Percentiles rank a stretch among this genome's conserved stretches.
Evolutionary conservation across 1,284 basidiomycete species (phyloP).

Genomic region (Exsudoporus floridanus): DNA sequence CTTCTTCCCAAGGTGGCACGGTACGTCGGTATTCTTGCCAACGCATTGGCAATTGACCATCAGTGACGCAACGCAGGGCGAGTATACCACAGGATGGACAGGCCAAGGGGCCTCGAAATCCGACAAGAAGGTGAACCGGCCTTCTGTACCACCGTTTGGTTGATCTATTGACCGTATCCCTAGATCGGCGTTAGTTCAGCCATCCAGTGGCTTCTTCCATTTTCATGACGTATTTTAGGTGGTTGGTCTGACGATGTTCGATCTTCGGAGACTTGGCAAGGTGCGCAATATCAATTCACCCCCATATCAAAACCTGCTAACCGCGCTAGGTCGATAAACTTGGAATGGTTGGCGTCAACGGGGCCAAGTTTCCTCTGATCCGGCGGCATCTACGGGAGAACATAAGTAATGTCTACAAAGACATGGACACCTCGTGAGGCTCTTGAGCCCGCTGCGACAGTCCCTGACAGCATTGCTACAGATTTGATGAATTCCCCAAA

Average conservation of each 20-base stretch:
- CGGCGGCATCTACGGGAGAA: conserved; percentile 80
- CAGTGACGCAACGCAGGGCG: conserved; percentile 49
- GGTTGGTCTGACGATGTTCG: conserved; percentile 87
- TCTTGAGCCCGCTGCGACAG: neutral
- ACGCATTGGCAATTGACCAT: neutral
- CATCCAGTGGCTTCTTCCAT: neutral
- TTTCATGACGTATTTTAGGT: conserved; percentile 51
- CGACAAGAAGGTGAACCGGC: conserved; percentile 77
- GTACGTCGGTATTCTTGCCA: conserved; percentile 37
- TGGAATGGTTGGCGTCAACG: conserved; percentile 81
- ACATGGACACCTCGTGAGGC: conserved; percentile 77
- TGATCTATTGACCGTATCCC: conserved; percentile 3
- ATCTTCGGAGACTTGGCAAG: conserved; percentile 83
- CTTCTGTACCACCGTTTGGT: neutral
- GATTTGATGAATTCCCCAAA: conserved; percentile 80
- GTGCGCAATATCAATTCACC: conserved; percentile 39
- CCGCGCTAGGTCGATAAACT: conserved; percentile 59
- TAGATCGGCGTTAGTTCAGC: conserved; percentile 63
- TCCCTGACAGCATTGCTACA: conserved; percentile 28
- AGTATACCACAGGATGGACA: conserved; percentile 95
- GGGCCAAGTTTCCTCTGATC: conserved; percentile 84
- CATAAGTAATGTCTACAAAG: conserved; percentile 81
- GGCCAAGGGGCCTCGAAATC: conserved; percentile 87
- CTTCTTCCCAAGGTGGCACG: conserved; percentile 54
- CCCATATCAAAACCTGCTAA: neutral